Conservation (phyloP, 306 rosid species). For the Biancaea sappan region DNA sequence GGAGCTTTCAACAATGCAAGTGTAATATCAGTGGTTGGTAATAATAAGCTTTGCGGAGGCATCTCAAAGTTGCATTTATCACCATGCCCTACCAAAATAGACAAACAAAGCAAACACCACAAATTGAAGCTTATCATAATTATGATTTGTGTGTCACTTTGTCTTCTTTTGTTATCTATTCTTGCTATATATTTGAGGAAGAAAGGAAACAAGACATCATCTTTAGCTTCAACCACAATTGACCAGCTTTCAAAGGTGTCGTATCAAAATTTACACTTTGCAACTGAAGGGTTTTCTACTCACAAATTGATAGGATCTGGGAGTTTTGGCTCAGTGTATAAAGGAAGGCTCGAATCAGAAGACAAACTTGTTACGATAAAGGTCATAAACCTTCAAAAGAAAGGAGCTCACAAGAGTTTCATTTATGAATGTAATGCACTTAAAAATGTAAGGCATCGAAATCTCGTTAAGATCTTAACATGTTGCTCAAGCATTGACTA, state of each 20-base stretch:
- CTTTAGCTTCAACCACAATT: neutral
- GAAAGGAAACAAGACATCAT: neutral
- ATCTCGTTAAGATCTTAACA: conserved; percentile 28
- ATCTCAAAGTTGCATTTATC: neutral
- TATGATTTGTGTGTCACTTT: neutral
- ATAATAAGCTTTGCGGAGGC: neutral
- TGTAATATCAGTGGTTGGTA: neutral
- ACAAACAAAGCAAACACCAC: neutral
- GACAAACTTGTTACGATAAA: neutral
- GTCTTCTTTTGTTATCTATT: neutral
- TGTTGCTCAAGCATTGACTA: conserved; percentile 17
- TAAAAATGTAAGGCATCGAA: conserved; percentile 29
- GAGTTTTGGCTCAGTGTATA: conserved; percentile 5
- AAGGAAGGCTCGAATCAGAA: neutral
- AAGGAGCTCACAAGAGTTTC: conserved; percentile 1
- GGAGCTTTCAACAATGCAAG: neutral
- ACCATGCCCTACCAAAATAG: neutral
- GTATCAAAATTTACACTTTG: neutral
- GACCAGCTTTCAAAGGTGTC: neutral
- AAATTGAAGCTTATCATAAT: neutral
- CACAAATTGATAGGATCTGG: neutral
- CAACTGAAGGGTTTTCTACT: neutral
- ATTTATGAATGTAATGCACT: conserved; percentile 25
- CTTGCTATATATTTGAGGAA: too few relatives aligned
- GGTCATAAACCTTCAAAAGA: neutral